Base-by-base conservation (phyloP, 345 rosid species). In the Turritis glabra region DNA sequence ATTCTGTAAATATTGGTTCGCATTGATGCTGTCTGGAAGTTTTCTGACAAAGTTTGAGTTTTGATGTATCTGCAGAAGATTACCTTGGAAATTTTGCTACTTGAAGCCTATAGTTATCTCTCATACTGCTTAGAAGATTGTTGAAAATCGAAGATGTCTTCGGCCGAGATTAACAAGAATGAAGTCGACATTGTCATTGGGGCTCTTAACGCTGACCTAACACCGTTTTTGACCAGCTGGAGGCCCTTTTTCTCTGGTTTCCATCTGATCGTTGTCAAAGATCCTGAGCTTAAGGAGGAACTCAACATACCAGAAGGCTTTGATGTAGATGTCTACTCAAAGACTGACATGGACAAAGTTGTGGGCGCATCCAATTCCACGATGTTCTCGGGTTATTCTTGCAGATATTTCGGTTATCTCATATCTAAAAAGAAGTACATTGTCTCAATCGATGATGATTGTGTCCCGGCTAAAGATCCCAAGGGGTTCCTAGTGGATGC, bases 101-200 rank as follows among this genome's bases (percentile, higher is more conserved):
- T 22, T 60, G 22, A 51, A 27, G 29, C 23, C 15, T 55, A 43
- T n/a, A 71, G 29, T 48, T 19, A 19, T 19, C 51, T 35, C 61
- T 37, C 53, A 5, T 18, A 44, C 3, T 61, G 32, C 43, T 19
- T 38, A 12, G 17, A 64, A 67, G 38, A 56, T 62, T 46, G 73
- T 21, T 23, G 23, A 67, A 18, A 30, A 35, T 72, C 38, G 14
- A 84, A 81, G 71, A 91, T 94, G 97, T 80, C 92, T 60, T 70
- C 22, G 35, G 56, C 50, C 22, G 75, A 66, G 76, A 82, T 94
- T 44, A 79, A 82, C 71, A 88, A 90, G 76, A 79, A 79, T 46
- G 97, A 94, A 67, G 81, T 94, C 15, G 98, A 94, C 81, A 89
- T 94, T 72, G 98, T 94, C 73, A 86, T 94, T 32, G 98, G 92